A percentile compares a stretch with the other conserved stretches of the same genome.
phyloP scores from a whole-genome alignment of 2,329 filamentous ascomycete species.

The Aspergillus nomiae region DNA sequence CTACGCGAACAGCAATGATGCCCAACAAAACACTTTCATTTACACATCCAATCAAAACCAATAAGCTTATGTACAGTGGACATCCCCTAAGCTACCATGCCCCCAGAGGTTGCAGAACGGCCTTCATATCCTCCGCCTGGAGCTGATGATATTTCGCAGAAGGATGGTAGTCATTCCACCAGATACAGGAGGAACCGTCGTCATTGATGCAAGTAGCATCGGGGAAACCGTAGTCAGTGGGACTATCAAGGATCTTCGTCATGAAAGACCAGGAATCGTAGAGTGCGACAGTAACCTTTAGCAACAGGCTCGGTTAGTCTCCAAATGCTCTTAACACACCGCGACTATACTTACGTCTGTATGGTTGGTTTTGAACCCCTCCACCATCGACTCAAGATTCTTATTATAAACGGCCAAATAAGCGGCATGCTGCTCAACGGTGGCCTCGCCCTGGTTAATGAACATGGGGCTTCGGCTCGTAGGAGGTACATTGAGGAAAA shows the following conservation, averaged over 20 bases:
- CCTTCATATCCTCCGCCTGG: constrained; percentile 35
- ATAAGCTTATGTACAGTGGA: not conserved
- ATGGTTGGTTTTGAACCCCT: constrained; percentile 19
- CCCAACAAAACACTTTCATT: not conserved
- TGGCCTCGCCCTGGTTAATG: constrained; percentile 19
- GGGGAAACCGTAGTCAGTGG: constrained; percentile 27
- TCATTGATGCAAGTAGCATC: constrained; percentile 32
- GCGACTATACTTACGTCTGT: constrained; percentile 24
- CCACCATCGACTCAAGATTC: constrained; percentile 24
- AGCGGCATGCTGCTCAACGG: constrained; percentile 19
- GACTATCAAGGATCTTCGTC: constrained; percentile 29
- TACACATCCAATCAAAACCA: not conserved
- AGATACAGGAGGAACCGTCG: constrained; percentile 31
- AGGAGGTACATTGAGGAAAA: constrained; percentile 62
- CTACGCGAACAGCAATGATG: too few relatives aligned
- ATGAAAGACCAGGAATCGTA: constrained; percentile 36
- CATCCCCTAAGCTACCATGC: constrained; percentile 23
- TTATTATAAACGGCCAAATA: constrained; percentile 30
- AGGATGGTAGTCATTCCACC: constrained; percentile 39
- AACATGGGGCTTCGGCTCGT: constrained; percentile 30
- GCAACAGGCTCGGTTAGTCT: not conserved
- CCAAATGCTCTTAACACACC: not conserved
- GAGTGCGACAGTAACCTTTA: constrained; percentile 26
- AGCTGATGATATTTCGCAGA: constrained; percentile 30
- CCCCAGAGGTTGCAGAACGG: constrained; percentile 20